Conservation (phyloP, 176 grass and related monocot species). For the Oryza meridionalis region DNA sequence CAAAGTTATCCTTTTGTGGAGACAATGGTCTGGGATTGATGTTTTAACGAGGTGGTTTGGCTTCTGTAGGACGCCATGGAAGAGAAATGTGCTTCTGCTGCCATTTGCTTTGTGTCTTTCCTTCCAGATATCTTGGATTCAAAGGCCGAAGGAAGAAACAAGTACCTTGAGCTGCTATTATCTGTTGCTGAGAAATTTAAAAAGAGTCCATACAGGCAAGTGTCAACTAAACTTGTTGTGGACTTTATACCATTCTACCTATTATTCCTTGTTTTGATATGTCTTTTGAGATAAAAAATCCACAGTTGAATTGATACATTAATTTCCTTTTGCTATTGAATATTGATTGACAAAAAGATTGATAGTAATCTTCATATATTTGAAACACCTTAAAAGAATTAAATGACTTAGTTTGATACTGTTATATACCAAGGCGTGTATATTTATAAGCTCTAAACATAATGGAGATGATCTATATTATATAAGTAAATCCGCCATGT, state of each 20-base stretch:
- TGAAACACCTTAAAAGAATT: not conserved
- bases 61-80: conserved; percentile 84
- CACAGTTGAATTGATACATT: not conserved
- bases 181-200: conserved; percentile 93
- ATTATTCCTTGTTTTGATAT: not conserved
- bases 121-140: conserved; percentile 99
- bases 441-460: not conserved
- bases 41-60: conserved; percentile 28
- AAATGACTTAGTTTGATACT: not conserved
- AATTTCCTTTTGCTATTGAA: not conserved
- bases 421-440: not conserved
- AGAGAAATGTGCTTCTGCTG: conserved; percentile 90
- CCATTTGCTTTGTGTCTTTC: conserved; percentile 99
- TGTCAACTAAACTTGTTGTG: conserved; percentile 33
- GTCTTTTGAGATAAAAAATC: not conserved
- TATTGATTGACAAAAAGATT: conserved; percentile 8
- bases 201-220: conserved; percentile 94
- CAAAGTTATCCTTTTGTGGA: conserved; percentile 21
- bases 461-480: not conserved
- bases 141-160: conserved; percentile 95
- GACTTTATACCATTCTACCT: not conserved
- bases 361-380: not conserved
- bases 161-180: conserved; percentile 81
- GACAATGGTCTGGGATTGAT: not conserved
- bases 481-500: not conserved